These are phyloP conservation scores for Podila minutissima DNA, from an alignment of 192 early-diverging fungal genomes.

Conservation along the genomic window DNA sequence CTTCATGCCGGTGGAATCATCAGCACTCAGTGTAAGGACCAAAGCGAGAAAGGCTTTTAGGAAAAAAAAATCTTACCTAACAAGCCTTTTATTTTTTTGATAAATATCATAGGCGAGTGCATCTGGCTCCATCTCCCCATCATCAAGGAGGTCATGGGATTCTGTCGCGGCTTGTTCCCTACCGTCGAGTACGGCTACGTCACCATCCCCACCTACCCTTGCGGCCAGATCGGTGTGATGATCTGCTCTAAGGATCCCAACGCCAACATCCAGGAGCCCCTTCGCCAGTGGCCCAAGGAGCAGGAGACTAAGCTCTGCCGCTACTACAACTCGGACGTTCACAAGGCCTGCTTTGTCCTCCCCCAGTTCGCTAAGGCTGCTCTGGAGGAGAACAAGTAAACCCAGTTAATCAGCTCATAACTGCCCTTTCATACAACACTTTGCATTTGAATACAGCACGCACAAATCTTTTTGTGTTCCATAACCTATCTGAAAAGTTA, in stretches of 20 bases:
- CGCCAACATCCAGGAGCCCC: conserved; percentile 78
- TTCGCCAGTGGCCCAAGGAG: conserved; percentile 78
- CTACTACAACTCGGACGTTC: conserved; percentile 96
- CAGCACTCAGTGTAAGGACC: conserved; percentile 87
- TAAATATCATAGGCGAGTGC: conserved; percentile 78
- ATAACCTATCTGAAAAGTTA: too few relatives aligned
- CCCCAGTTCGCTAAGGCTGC: conserved; percentile 89
- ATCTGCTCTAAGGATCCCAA: conserved; percentile 89
- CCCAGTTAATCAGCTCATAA: neutral
- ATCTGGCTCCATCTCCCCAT: conserved; percentile 96
- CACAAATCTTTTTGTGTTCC: neutral
- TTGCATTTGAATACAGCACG: conserved; percentile 5
- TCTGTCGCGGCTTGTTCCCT: conserved; percentile 86
- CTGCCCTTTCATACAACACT: neutral
- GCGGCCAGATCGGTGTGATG: conserved; percentile 97
- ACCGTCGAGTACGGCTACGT: conserved; percentile 94
- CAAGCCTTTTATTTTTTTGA: neutral
- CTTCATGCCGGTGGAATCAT: conserved; percentile 91
- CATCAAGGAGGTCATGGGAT: conserved; percentile 89
- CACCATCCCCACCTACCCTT: conserved; percentile 97
- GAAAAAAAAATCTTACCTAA: neutral
- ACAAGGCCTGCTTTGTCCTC: conserved; percentile 90
- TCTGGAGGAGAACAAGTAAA: conserved; percentile 52
- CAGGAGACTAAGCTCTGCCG: conserved; percentile 84
- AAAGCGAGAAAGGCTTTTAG: neutral